These are phyloP conservation scores for Uromyces viciae-fabae DNA, from an alignment of 1,284 basidiomycete species.

Conservation along the genomic window DNA sequence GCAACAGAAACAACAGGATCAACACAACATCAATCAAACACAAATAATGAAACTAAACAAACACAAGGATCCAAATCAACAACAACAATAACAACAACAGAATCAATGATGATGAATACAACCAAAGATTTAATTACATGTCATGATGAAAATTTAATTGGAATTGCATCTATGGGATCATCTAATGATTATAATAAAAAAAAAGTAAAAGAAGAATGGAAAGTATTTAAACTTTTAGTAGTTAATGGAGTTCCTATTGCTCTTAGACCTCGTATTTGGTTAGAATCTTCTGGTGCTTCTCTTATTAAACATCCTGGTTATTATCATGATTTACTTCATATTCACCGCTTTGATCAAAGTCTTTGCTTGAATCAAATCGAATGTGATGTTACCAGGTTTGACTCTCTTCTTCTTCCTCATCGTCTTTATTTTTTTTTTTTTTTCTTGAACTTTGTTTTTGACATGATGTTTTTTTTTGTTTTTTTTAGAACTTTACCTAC, in stretches of 20 bases:
- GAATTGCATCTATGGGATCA: conserved; percentile 78
- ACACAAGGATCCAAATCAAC: neutral
- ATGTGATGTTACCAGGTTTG: conserved; percentile 68
- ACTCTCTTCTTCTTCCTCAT: neutral
- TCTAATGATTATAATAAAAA: conserved; percentile 60
- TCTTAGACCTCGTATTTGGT: conserved; percentile 73
- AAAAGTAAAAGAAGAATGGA: conserved; percentile 66
- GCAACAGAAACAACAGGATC: neutral
- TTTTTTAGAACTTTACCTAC: conserved; percentile 75
- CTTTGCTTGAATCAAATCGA: conserved; percentile 71
- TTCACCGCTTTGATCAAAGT: conserved; percentile 61
- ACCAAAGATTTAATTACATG: conserved; percentile 24
- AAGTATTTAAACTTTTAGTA: conserved; percentile 73
- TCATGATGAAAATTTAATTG: conserved; percentile 62
- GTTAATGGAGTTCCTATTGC: conserved; percentile 79
- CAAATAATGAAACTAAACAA: neutral
- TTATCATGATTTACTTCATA: conserved; percentile 74
- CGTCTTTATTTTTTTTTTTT: neutral
- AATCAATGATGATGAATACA: neutral
- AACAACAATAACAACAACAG: neutral
- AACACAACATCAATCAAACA: neutral
- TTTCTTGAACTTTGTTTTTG: neutral
- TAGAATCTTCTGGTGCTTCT: conserved; percentile 84
- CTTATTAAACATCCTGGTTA: conserved; percentile 88
- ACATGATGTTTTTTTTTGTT: neutral